Percentiles rank a stretch among this genome's conserved stretches.
Evolutionary conservation across 2,329 filamentous ascomycete species (phyloP).

Genomic region (Exophiala viscosa): DNA sequence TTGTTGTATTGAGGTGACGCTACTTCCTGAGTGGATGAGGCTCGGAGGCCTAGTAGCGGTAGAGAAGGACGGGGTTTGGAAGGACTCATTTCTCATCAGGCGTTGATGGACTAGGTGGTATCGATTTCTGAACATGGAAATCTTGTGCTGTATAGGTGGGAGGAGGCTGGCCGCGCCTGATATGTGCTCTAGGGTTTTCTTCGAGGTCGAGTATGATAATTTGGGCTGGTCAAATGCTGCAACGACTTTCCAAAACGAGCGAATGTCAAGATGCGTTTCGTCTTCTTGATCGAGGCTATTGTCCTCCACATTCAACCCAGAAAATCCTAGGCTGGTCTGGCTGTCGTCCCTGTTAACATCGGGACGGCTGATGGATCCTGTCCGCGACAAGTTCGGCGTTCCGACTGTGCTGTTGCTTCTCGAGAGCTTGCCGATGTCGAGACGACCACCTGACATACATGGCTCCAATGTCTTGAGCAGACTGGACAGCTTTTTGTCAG

Average conservation of each 20-base stretch:
- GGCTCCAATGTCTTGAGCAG: conserved; percentile 82
- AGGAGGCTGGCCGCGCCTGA: conserved; percentile 65
- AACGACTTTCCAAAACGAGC: conserved; percentile 80
- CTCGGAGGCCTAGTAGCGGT: conserved; percentile 51
- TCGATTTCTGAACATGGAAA: conserved; percentile 77
- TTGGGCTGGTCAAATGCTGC: conserved; percentile 79
- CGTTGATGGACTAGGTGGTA: conserved; percentile 92
- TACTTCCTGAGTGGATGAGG: conserved; percentile 58
- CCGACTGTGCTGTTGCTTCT: conserved; percentile 42
- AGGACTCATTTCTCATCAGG: conserved; percentile 85
- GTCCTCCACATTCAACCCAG: conserved; percentile 42
- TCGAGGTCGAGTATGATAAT: conserved; percentile 49
- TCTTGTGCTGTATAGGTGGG: conserved; percentile 76
- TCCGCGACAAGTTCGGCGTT: conserved; percentile 53
- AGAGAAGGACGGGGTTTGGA: conserved; percentile 76
- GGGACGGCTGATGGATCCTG: conserved; percentile 49
- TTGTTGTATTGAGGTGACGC: conserved; percentile 53
- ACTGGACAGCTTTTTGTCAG: conserved; percentile 66
- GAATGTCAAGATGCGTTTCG: conserved; percentile 61
- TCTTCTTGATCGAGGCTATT: conserved; percentile 57
- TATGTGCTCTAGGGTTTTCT: conserved; percentile 85
- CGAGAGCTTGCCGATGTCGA: conserved; percentile 46
- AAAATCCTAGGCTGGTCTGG: conserved; percentile 61
- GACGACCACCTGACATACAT: conserved; percentile 78
- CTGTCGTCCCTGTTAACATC: conserved; percentile 55